A percentile compares a stretch with the other conserved stretches of the same genome.
Conservation (phyloP, 2,329 filamentous ascomycete genomes). For the Atkinsonella hypoxylon region DNA sequence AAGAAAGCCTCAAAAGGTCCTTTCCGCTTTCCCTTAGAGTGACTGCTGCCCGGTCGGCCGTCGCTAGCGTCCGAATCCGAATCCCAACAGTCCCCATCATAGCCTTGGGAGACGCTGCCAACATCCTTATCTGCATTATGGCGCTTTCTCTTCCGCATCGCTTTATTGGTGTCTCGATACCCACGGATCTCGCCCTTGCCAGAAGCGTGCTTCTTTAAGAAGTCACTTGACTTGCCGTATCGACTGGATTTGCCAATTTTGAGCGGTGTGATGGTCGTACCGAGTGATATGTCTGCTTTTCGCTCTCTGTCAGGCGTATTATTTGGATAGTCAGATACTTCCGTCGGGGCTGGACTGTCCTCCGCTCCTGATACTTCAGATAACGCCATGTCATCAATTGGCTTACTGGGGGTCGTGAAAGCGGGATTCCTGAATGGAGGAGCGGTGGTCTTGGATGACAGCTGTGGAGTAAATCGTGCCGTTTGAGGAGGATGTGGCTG, state of each 20-base stretch:
- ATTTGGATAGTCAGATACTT: constrained; percentile 39
- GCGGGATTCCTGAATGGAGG: constrained; percentile 50
- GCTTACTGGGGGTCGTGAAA: constrained; percentile 51
- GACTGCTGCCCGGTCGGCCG: constrained; percentile 11
- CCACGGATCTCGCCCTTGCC: constrained; percentile 55
- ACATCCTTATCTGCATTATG: constrained; percentile 40
- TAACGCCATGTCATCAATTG: constrained; percentile 38
- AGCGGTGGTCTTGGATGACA: constrained; percentile 30
- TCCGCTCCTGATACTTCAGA: constrained; percentile 48
- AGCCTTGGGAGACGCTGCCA: constrained; percentile 32
- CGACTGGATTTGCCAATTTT: constrained; percentile 34
- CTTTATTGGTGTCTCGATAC: constrained; percentile 24
- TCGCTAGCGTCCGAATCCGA: constrained; percentile 33
- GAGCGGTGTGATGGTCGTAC: constrained; percentile 31
- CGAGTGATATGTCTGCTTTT: constrained; percentile 30
- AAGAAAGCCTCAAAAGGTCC: constrained; percentile 33
- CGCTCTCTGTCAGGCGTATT: constrained; percentile 41
- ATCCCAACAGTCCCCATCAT: constrained; percentile 33
- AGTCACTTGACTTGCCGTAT: constrained; percentile 26
- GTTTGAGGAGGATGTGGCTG: constrained; percentile 27
- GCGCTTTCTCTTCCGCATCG: constrained; percentile 41
- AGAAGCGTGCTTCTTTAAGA: constrained; percentile 31
- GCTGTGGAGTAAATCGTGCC: constrained; percentile 34
- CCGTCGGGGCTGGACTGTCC: constrained; percentile 47
- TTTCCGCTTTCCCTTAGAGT: constrained; percentile 10